Evolutionary conservation across 2,329 filamentous ascomycete genomes (phyloP).

Genomic region (Talaromyces piceae): DNA sequence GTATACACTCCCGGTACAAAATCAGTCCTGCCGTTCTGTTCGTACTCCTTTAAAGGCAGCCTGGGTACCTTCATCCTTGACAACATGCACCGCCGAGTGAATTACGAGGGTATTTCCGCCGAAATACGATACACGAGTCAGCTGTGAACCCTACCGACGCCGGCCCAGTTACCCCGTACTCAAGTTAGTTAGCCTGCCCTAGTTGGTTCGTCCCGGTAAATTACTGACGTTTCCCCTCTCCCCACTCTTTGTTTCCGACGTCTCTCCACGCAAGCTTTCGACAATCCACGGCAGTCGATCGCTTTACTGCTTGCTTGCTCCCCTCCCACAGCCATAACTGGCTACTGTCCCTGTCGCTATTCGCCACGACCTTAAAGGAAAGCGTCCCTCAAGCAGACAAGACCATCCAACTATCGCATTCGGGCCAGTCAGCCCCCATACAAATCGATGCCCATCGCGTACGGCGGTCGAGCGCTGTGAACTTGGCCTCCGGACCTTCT

Average conservation of each 20-base stretch:
- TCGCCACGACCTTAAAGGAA: background rate
- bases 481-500: slow-evolving; percentile 5
- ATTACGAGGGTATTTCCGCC: too few species aligned
- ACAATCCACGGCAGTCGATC: background rate
- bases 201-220: background rate
- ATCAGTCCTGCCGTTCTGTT: too few species aligned
- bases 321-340: background rate
- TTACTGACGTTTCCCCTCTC: background rate
- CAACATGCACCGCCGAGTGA: too few species aligned
- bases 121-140: too few species aligned
- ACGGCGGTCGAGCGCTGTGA: background rate
- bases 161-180: too few species aligned
- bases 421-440: background rate
- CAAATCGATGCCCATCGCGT: background rate
- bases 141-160: too few species aligned
- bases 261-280: background rate
- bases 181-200: background rate
- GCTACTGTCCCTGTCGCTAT: background rate
- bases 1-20: too few species aligned
- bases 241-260: background rate
- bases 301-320: background rate
- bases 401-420: background rate
- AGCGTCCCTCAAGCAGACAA: background rate
- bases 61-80: too few species aligned
- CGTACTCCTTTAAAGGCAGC: too few species aligned